These are phyloP conservation scores for Cryptococcus sp. DNA, from an alignment of 1,284 basidiomycete species.

Conservation along the genomic window DNA sequence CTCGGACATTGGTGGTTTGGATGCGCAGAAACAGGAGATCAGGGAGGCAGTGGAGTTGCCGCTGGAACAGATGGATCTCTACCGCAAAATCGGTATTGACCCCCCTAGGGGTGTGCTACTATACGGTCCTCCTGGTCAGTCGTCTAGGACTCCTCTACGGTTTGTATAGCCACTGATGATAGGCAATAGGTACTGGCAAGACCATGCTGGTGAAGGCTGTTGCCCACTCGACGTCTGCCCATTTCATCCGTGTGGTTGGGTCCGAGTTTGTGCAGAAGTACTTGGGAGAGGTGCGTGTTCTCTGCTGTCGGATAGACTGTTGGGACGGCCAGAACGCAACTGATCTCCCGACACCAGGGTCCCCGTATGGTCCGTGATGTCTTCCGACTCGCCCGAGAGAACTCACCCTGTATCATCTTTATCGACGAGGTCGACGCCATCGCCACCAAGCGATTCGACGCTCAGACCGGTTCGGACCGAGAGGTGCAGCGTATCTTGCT, in stretches of 20 bases:
- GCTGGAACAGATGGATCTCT: conserved; percentile 95
- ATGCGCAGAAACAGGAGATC: conserved; percentile 98
- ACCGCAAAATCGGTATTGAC: conserved; percentile 99
- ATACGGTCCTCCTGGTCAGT: conserved; percentile 83
- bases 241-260: conserved; percentile 97
- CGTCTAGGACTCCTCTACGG: not conserved
- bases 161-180: conserved; percentile 9
- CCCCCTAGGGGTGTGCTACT: conserved; percentile 91
- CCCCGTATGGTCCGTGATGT: conserved; percentile 99
- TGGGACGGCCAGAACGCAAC: not conserved
- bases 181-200: conserved; percentile 83
- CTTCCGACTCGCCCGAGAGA: conserved; percentile 95
- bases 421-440: conserved; percentile 99
- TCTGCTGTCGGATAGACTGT: not conserved
- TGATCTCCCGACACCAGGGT: conserved; percentile 54
- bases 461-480: conserved; percentile 97
- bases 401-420: conserved; percentile 97
- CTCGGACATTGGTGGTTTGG: conserved; percentile 93
- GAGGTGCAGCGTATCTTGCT: conserved; percentile 98
- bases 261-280: conserved; percentile 99
- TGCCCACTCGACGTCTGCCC: conserved; percentile 92
- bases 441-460: conserved; percentile 99
- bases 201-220: conserved; percentile 99
- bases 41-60: conserved; percentile 97
- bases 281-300: conserved; percentile 75